phyloP scores from a whole-genome alignment of 768 basidiomycete species.

The Termitomyces sp. region DNA sequence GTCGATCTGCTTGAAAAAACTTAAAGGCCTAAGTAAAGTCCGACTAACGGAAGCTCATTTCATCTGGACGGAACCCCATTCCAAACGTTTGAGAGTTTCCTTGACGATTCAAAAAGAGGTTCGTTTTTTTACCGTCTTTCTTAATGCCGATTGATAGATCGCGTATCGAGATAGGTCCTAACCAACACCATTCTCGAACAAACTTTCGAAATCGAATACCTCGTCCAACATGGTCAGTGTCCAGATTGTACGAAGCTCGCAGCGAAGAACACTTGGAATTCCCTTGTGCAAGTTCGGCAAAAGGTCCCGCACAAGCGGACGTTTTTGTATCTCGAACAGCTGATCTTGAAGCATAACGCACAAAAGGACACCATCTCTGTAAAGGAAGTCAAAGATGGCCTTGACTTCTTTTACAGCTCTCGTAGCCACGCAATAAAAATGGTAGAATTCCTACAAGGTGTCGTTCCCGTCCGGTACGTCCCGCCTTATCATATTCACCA shows the following conservation, averaged over 20 bases:
- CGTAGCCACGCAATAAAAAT: constrained; percentile 93
- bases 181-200: constrained; percentile 95
- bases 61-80: constrained; percentile 99
- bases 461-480: constrained; percentile 81
- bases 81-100: constrained; percentile 86
- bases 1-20: constrained; percentile 90
- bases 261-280: constrained; percentile 99
- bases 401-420: constrained; percentile 95
- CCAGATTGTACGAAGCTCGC: constrained; percentile 90
- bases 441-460: constrained; percentile 86
- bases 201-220: constrained; percentile 93
- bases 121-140: constrained; percentile 13
- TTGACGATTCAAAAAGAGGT: constrained; percentile 99
- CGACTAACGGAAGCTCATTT: constrained; percentile 97
- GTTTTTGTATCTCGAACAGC: constrained; percentile 94
- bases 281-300: constrained; percentile 96
- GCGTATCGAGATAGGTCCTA: constrained; percentile 54
- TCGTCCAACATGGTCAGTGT: constrained; percentile 94
- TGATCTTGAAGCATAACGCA: constrained; percentile 93
- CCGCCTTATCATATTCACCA: neutral
- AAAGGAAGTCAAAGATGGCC: constrained; percentile 88
- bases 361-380: constrained; percentile 95
- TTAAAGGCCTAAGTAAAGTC: constrained; percentile 91
- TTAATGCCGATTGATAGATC: neutral
- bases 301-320: constrained; percentile 98